A percentile compares a stretch with the other conserved stretches of the same genome.
Conservation (phyloP, 2,329 filamentous ascomycete species). For the Neofusicoccum ribis region DNA sequence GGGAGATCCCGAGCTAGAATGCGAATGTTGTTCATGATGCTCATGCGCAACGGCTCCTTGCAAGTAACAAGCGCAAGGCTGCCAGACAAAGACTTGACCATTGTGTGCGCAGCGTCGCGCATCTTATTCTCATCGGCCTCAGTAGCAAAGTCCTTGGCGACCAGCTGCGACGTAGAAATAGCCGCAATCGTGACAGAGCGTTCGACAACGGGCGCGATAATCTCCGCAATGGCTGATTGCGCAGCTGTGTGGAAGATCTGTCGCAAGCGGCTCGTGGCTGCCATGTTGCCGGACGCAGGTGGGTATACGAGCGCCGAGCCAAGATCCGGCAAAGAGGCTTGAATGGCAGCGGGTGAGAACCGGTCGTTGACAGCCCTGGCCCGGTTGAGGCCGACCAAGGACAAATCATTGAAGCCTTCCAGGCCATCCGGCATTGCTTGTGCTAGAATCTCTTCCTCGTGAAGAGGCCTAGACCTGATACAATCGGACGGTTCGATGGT, state of each 20-base stretch:
- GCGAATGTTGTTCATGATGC: constrained; percentile 97
- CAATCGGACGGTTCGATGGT: constrained; percentile 83
- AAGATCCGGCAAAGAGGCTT: constrained; percentile 80
- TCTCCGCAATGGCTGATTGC: constrained; percentile 87
- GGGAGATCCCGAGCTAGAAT: constrained; percentile 68
- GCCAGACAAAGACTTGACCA: constrained; percentile 92
- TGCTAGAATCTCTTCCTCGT: constrained; percentile 58
- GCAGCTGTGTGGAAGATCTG: constrained; percentile 83
- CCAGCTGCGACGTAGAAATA: constrained; percentile 92
- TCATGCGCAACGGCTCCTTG: constrained; percentile 93
- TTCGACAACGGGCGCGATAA: constrained; percentile 96
- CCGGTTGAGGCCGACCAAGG: constrained; percentile 63
- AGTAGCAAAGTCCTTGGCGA: constrained; percentile 93
- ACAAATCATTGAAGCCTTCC: constrained; percentile 81
- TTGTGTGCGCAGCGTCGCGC: constrained; percentile 81
- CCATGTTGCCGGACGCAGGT: constrained; percentile 67
- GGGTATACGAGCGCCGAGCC: constrained; percentile 78
- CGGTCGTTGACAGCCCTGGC: constrained; percentile 62
- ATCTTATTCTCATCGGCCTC: constrained; percentile 88
- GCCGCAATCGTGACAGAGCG: constrained; percentile 96
- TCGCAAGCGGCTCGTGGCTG: constrained; percentile 62
- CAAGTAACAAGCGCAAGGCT: constrained; percentile 96
- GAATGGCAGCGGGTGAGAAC: constrained; percentile 75
- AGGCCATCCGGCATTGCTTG: constrained; percentile 63
- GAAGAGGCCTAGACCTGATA: constrained; percentile 73